Conservation (phyloP, 2,329 filamentous ascomycete species). For the Trichoderma polysporum region DNA sequence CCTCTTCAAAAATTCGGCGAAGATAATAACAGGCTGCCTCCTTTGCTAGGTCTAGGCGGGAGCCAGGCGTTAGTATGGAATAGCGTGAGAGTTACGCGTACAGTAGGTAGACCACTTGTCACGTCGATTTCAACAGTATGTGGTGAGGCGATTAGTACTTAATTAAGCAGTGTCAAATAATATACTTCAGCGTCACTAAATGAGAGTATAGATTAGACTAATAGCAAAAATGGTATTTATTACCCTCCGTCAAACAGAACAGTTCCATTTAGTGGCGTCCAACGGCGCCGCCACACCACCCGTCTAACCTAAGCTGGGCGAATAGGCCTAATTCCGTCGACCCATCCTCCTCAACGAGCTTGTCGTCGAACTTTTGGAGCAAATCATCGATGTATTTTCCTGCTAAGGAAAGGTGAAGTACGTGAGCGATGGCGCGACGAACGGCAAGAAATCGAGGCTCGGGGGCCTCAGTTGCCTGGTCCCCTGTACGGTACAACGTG, state of each 20-base stretch:
- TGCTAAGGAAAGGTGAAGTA: constrained; percentile 34
- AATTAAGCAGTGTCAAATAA: background rate
- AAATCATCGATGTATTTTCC: constrained; percentile 35
- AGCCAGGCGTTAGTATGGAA: no score
- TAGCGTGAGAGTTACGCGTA: no score
- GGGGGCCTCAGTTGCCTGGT: constrained; percentile 33
- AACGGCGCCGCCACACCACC: background rate
- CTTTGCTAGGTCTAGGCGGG: no score
- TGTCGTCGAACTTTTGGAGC: constrained; percentile 21
- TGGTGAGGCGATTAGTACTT: background rate
- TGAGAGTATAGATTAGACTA: background rate
- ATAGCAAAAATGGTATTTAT: background rate
- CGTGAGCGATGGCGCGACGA: constrained; percentile 35
- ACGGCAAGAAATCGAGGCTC: constrained; percentile 35
- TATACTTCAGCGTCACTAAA: background rate
- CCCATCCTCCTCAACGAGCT: constrained; percentile 2
- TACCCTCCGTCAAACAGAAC: background rate
- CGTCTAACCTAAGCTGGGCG: background rate
- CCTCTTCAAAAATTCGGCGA: no score
- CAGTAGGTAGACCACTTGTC: no score
- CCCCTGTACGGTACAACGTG: constrained; percentile 29
- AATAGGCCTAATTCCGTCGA: constrained; percentile 9
- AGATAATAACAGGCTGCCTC: no score
- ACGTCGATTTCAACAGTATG: no score
- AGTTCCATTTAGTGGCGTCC: background rate